These are phyloP conservation scores for Aspergillus spinulosporus DNA, from an alignment of 2,329 filamentous ascomycete genomes.

Conservation along the genomic window DNA sequence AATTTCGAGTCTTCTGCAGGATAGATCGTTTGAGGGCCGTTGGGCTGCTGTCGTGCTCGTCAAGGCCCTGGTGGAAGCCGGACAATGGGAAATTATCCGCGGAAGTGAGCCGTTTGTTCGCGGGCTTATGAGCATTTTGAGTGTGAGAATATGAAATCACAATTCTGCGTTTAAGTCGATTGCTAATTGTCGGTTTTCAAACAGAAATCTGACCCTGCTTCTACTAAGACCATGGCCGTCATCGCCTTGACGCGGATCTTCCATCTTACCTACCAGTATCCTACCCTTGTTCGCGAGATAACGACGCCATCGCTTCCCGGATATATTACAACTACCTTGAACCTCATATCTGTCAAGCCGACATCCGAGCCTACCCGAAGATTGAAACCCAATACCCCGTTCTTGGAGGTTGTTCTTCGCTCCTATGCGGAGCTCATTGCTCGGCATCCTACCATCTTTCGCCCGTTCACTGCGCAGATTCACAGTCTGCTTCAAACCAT, in stretches of 20 bases:
- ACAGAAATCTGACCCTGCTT: conserved; percentile 73
- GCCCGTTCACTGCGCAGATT: conserved; percentile 71
- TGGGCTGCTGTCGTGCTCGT: conserved; percentile 76
- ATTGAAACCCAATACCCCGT: conserved; percentile 44
- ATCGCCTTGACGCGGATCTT: conserved; percentile 82
- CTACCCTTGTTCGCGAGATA: conserved; percentile 81
- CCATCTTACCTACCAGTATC: conserved; percentile 75
- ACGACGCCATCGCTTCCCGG: conserved; percentile 76
- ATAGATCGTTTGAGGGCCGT: conserved; percentile 70
- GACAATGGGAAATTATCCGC: conserved; percentile 78
- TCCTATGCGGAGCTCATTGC: conserved; percentile 71
- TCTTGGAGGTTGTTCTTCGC: conserved; percentile 69
- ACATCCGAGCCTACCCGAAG: conserved; percentile 36
- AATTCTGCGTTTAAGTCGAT: conserved; percentile 1
- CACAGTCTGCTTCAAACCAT: conserved; percentile 60
- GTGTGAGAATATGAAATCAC: conserved; percentile 50
- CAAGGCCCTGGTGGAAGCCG: conserved; percentile 78
- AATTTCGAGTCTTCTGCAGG: conserved; percentile 74
- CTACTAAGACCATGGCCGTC: conserved; percentile 74
- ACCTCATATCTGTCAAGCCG: conserved; percentile 57
- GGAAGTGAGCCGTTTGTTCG: conserved; percentile 73
- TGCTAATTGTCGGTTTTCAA: conserved; percentile 16
- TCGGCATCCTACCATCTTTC: conserved; percentile 80
- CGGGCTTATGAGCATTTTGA: conserved; percentile 71
- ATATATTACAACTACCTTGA: conserved; percentile 72